These are phyloP conservation scores for Trichocladium uniseriatum DNA, from an alignment of 495 filamentous ascomycete species.

Conservation along the genomic window DNA sequence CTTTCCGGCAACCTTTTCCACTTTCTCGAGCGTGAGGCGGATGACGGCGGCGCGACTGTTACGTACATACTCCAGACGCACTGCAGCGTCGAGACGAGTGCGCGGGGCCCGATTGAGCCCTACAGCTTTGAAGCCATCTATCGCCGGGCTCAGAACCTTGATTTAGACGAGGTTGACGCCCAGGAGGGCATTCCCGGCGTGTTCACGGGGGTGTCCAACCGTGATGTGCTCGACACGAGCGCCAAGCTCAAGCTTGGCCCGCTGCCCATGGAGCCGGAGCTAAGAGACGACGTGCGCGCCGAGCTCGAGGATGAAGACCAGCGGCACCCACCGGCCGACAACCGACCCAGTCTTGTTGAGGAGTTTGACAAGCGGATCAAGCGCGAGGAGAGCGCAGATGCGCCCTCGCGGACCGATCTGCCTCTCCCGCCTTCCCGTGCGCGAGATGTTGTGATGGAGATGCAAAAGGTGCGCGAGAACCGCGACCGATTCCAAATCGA, in stretches of 20 bases:
- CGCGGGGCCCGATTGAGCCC: slow-evolving; percentile 64
- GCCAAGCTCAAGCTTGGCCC: slow-evolving; percentile 65
- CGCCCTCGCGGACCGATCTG: slow-evolving; percentile 62
- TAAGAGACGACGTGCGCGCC: slow-evolving; percentile 71
- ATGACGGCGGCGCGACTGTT: slow-evolving; percentile 68
- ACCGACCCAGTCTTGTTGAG: slow-evolving; percentile 57
- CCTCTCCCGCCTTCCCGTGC: slow-evolving; percentile 79
- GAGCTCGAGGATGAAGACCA: slow-evolving; percentile 74
- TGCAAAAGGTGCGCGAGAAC: slow-evolving; percentile 89
- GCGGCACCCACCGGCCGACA: slow-evolving; percentile 55
- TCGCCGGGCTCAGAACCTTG: slow-evolving; percentile 42
- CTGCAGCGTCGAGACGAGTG: slow-evolving; percentile 62
- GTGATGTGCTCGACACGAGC: slow-evolving; percentile 48
- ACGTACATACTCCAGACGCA: slow-evolving; percentile 63
- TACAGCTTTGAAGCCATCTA: slow-evolving; percentile 75
- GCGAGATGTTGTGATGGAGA: slow-evolving; percentile 84
- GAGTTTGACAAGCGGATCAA: slow-evolving; percentile 80
- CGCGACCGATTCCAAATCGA: slow-evolving; percentile 82
- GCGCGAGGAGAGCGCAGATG: slow-evolving; percentile 78
- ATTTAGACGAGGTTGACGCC: slow-evolving; percentile 62
- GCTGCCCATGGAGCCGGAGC: slow-evolving; percentile 65
- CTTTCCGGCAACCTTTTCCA: slow-evolving; percentile 72
- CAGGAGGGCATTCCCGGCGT: slow-evolving; percentile 92
- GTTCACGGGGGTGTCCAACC: slow-evolving; percentile 73
- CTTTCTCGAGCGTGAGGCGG: slow-evolving; percentile 75